phyloP scores from a whole-genome alignment of 176 grass and related monocot species.

The Elaeis guineensis region DNA sequence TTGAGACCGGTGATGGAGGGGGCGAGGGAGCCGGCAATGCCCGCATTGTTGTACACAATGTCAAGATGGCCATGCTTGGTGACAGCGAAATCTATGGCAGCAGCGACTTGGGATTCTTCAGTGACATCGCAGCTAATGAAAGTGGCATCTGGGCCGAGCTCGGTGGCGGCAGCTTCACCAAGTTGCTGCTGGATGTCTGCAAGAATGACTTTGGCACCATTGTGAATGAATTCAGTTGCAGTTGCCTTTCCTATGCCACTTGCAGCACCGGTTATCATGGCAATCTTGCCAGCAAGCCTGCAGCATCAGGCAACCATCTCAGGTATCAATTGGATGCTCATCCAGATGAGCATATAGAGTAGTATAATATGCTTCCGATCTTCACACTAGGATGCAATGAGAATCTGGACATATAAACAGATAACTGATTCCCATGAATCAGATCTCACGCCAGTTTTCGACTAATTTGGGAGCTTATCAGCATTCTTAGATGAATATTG shows the following conservation, averaged over 20 bases:
- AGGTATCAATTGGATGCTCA: too few relatives aligned
- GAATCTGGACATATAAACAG: too few relatives aligned
- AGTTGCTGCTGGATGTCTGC: conserved; percentile 51
- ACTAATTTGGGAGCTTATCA: too few relatives aligned
- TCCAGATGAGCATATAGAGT: too few relatives aligned
- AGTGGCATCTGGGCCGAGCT: conserved; percentile 31
- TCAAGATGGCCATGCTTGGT: conserved; percentile 45
- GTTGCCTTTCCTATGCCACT: conserved; percentile 51
- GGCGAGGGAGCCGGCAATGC: neutral
- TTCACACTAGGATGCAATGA: too few relatives aligned
- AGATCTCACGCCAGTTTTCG: too few relatives aligned
- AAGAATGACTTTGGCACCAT: conserved; percentile 47
- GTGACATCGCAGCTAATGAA: conserved; percentile 51
- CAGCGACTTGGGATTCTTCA: conserved; percentile 38
- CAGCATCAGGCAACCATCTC: too few relatives aligned
- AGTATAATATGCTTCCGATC: too few relatives aligned
- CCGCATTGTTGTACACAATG: conserved; percentile 66
- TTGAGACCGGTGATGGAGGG: conserved; percentile 20
- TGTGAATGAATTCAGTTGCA: conserved; percentile 34
- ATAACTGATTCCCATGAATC: too few relatives aligned
- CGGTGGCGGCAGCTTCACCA: conserved; percentile 12
- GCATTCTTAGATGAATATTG: too few relatives aligned
- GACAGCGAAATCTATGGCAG: conserved; percentile 45
- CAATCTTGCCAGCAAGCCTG: conserved; percentile 42
- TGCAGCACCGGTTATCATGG: conserved; percentile 47